These are phyloP conservation scores for Didymellaceae sp. DNA, from an alignment of 2,329 filamentous ascomycete species.

Conservation along the genomic window DNA sequence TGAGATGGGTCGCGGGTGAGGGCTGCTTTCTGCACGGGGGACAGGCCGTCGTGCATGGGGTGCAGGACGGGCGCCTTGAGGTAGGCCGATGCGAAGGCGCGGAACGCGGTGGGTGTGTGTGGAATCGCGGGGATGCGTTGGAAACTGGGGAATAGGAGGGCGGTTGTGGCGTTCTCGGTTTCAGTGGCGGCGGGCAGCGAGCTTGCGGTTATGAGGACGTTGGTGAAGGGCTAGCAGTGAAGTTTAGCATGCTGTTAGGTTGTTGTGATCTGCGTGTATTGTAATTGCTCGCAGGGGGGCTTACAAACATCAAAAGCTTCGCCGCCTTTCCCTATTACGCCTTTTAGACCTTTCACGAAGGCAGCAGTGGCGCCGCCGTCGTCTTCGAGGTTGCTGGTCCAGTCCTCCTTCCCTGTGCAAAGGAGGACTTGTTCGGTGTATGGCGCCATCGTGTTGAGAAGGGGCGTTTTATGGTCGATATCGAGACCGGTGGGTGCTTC, in stretches of 20 bases:
- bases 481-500: constrained; percentile 69
- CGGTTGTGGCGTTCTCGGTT: constrained; percentile 35
- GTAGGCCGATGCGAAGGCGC: constrained; percentile 67
- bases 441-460: constrained; percentile 77
- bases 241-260: not conserved
- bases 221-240: constrained; percentile 89
- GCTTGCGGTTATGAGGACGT: constrained; percentile 76
- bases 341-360: constrained; percentile 75
- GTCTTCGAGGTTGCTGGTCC: constrained; percentile 84
- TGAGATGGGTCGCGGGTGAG: constrained; percentile 57
- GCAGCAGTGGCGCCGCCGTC: constrained; percentile 63
- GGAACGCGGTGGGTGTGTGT: constrained; percentile 63
- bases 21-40: constrained; percentile 57
- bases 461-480: constrained; percentile 72
- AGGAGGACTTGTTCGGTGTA: constrained; percentile 86
- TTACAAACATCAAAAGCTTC: constrained; percentile 55
- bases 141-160: constrained; percentile 81
- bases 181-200: constrained; percentile 66
- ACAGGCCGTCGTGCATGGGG: constrained; percentile 63
- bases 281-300: constrained; percentile 16
- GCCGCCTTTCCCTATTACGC: constrained; percentile 50
- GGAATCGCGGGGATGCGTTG: constrained; percentile 77
- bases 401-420: constrained; percentile 80
- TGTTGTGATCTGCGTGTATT: not conserved
- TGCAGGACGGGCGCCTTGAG: constrained; percentile 70